Base-by-base conservation (phyloP, 2,329 filamentous ascomycete species). In the Capronia epimyces region DNA sequence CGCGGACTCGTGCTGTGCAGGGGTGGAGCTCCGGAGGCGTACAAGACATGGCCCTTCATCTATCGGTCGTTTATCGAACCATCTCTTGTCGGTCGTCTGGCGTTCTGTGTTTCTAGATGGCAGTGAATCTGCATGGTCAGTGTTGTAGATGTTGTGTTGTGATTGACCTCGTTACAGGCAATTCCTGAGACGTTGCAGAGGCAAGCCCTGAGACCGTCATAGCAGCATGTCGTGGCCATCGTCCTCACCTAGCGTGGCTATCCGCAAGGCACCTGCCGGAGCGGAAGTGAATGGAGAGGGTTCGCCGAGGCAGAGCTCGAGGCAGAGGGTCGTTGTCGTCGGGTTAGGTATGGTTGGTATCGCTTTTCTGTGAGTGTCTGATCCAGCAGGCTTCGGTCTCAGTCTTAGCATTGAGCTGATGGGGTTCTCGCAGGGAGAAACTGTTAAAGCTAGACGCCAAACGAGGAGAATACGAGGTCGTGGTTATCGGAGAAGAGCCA, bases 311-410 rank as follows among this genome's bases (percentile, higher is more conserved):
- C 49, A 46, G 57, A 58, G 27, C 58, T 44, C 70, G 53, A 72
- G 80, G 55, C 88, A 87, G 67, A 82, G 77, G 64, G 71, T 94
- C 29, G 88, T 94, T 1, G 82, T 95, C 31, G 87, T 95, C 32
- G 89, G 89, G 8, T 70, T 95, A 69, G 89, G 89, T 2, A 96
- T 96, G 90, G 89, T 95, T 39, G 88, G 86, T 32, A 85, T 93
- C 60, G 83, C 86, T 36, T 91, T 94, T 66, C 88, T 94, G 86
- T 91, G 71, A 76, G 84, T 75, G 21, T 3, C n/a, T n/a, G n/a
- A n/a, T n/a, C 21, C 10, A 8, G 2, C 12, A 5, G 4, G 22
- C 8, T 8, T 42, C 22, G 10, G 20, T 20, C 16, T 10, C 25
- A 16, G 25, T 27, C 6, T 27, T 6, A 6, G 5, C 6, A 15